Conservation (phyloP, 176 grass and related monocot species). For the Aegilops sharonensis region DNA sequence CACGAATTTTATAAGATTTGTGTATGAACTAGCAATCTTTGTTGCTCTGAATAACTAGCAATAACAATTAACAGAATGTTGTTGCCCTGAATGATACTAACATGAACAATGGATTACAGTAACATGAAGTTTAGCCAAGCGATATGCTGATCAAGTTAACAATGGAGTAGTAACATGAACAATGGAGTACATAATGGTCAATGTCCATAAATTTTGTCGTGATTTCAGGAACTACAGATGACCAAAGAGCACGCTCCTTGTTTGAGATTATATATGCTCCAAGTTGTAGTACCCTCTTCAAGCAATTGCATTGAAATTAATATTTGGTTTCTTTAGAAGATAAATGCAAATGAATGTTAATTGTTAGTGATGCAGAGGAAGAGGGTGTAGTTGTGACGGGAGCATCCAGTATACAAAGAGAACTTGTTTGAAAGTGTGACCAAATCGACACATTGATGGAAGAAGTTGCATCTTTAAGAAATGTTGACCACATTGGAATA, state of each 20-base stretch:
- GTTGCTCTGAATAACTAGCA: too few species aligned
- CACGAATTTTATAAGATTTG: too few species aligned
- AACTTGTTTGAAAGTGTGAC: conserved; percentile 61
- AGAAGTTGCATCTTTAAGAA: conserved; percentile 60
- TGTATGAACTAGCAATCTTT: too few species aligned
- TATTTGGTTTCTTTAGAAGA: conserved; percentile 81
- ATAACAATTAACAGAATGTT: too few species aligned
- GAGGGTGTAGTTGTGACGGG: conserved; percentile 66
- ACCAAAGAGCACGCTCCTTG: conserved; percentile 73
- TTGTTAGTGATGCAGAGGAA: neutral
- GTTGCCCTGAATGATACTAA: too few species aligned
- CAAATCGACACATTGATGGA: conserved; percentile 62
- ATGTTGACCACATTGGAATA: too few species aligned
- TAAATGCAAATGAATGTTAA: conserved; percentile 9
- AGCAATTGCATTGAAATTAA: conserved; percentile 72
- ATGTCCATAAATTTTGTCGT: conserved; percentile 67
- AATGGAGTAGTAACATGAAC: too few species aligned
- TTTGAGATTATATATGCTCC: conserved; percentile 59
- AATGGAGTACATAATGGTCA: conserved; percentile 5
- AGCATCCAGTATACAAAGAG: conserved; percentile 85
- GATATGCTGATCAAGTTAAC: too few species aligned
- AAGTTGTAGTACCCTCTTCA: conserved; percentile 58
- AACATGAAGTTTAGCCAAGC: too few species aligned
- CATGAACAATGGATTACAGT: too few species aligned
- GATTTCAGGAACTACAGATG: conserved; percentile 60